These are phyloP conservation scores for Dothistroma septosporum DNA, from an alignment of 2,329 filamentous ascomycete genomes.

Conservation along the genomic window DNA sequence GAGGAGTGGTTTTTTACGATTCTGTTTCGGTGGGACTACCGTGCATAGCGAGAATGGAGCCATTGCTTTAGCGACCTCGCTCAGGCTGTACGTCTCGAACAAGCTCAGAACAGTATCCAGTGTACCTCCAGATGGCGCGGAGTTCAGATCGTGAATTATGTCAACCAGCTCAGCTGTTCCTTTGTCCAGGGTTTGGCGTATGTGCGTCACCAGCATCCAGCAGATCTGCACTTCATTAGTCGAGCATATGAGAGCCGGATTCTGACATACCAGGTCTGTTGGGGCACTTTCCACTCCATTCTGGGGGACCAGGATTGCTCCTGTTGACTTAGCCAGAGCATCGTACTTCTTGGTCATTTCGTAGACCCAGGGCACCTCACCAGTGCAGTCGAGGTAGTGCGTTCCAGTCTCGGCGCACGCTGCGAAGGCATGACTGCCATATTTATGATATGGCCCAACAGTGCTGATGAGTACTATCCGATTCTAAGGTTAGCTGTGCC, in stretches of 20 bases:
- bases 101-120: slow-evolving; percentile 62
- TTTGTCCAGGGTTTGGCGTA: slow-evolving; percentile 48
- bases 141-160: slow-evolving; percentile 53
- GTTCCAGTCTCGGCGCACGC: slow-evolving; percentile 62
- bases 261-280: slow-evolving; percentile 44
- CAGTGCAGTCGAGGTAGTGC: slow-evolving; percentile 64
- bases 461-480: slow-evolving; percentile 53
- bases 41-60: slow-evolving; percentile 52
- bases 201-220: slow-evolving; percentile 51
- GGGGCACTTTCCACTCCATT: slow-evolving; percentile 60
- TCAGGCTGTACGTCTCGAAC: slow-evolving; percentile 46
- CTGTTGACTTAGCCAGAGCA: slow-evolving; percentile 54
- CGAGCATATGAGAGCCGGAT: background rate
- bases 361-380: slow-evolving; percentile 54
- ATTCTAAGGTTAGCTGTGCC: background rate
- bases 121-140: slow-evolving; percentile 54
- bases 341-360: slow-evolving; percentile 61
- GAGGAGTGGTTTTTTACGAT: slow-evolving; percentile 34
- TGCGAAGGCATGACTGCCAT: slow-evolving; percentile 61
- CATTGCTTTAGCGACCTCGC: slow-evolving; percentile 46
- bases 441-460: slow-evolving; percentile 60
- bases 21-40: slow-evolving; percentile 35
- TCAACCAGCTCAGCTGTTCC: slow-evolving; percentile 51
- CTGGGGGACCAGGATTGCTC: slow-evolving; percentile 59
- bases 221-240: slow-evolving; percentile 30